Percentiles rank a stretch among this genome's conserved stretches.
These are phyloP conservation scores for Strigomonas culicis DNA, from an alignment of 208 protist genomes.

Conservation along the genomic window DNA sequence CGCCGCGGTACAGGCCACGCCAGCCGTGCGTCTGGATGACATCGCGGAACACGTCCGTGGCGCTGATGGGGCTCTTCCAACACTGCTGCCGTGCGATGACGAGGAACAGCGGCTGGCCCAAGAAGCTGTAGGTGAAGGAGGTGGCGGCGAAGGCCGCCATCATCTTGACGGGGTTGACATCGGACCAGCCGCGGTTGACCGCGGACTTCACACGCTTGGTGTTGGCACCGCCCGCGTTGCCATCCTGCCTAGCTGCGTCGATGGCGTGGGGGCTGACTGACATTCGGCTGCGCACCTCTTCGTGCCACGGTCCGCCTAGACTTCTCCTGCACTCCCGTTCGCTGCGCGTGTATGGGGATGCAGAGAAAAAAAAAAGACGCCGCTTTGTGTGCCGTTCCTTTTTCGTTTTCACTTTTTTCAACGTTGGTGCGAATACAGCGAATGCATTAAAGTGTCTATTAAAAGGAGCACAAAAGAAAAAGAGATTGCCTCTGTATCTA, in stretches of 20 bases:
- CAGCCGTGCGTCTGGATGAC: constrained; percentile 40
- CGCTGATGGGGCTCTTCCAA: constrained; percentile 34
- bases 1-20: constrained; percentile 63
- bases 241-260: no score
- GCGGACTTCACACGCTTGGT: constrained; percentile 34
- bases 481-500: neutral
- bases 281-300: no score
- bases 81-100: constrained; percentile 79
- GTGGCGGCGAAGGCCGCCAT: constrained; percentile 64
- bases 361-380: no score
- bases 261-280: no score
- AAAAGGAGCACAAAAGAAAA: neutral
- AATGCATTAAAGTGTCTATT: no score
- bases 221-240: neutral
- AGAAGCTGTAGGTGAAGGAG: constrained; percentile 59
- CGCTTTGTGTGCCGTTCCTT: no score
- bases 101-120: constrained; percentile 70
- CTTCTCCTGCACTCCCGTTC: no score
- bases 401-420: no score
- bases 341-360: no score
- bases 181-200: constrained; percentile 76
- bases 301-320: no score
- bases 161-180: constrained; percentile 58
- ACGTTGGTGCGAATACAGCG: no score
- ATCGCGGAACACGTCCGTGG: constrained; percentile 36